Conservation (phyloP, 352 stramenopile species). For the Elongisporangium anandrum region DNA sequence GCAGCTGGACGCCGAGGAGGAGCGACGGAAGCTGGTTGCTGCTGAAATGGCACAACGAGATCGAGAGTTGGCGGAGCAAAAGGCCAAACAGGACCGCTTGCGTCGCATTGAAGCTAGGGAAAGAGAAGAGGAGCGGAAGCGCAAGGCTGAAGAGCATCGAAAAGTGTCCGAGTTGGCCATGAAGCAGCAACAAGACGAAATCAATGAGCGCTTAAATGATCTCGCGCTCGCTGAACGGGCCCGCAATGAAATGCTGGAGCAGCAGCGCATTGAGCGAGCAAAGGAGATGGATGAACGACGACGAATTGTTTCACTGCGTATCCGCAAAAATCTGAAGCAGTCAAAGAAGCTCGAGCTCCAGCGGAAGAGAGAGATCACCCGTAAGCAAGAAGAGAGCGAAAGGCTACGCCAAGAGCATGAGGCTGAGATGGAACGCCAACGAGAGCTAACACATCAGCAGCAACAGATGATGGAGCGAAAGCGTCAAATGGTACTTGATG, state of each 20-base stretch:
- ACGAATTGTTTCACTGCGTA: slow-evolving; percentile 49
- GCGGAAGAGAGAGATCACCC: slow-evolving; percentile 58
- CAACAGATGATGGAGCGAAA: slow-evolving; percentile 73
- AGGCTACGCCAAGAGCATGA: slow-evolving; percentile 51
- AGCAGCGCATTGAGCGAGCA: slow-evolving; percentile 55
- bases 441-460: slow-evolving; percentile 55
- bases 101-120: slow-evolving; percentile 59
- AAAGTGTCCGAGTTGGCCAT: slow-evolving; percentile 48
- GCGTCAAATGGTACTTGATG: slow-evolving; percentile 60
- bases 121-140: slow-evolving; percentile 66
- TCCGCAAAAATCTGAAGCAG: slow-evolving; percentile 67
- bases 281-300: slow-evolving; percentile 66
- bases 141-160: slow-evolving; percentile 71
- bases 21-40: slow-evolving; percentile 55
- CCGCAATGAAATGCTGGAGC: slow-evolving; percentile 71
- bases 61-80: slow-evolving; percentile 69
- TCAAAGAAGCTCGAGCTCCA: slow-evolving; percentile 56
- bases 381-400: slow-evolving; percentile 58
- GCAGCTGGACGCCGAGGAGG: slow-evolving; percentile 79
- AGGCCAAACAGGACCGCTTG: slow-evolving; percentile 67
- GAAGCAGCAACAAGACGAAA: slow-evolving; percentile 61
- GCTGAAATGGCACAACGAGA: slow-evolving; percentile 69
- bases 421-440: slow-evolving; percentile 47
- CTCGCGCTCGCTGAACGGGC: slow-evolving; percentile 59
- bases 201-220: slow-evolving; percentile 50